Percentiles rank a stretch among this genome's conserved stretches.
These are phyloP conservation scores for Kodamaea plutei DNA, from an alignment of 1,139 yeast species.

Conservation along the genomic window DNA sequence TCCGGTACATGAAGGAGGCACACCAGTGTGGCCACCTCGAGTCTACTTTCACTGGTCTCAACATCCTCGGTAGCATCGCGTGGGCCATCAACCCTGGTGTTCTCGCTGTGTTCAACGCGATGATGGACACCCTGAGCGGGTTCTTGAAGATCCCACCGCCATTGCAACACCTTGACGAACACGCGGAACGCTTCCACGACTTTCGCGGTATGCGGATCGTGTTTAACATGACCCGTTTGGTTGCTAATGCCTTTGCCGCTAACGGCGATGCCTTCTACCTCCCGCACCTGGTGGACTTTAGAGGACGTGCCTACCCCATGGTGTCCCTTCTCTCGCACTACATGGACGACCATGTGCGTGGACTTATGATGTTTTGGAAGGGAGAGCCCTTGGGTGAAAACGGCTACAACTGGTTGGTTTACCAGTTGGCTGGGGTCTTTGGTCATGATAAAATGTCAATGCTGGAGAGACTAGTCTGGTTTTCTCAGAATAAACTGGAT, in stretches of 20 bases:
- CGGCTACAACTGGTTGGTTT: constrained; percentile 40
- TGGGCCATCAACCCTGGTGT: constrained; percentile 37
- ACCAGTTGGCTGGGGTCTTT: constrained; percentile 37
- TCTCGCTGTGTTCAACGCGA: constrained; percentile 20
- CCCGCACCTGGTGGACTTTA: constrained; percentile 39
- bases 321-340: constrained; percentile 36
- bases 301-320: constrained; percentile 43
- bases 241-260: constrained; percentile 25
- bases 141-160: constrained; percentile 29
- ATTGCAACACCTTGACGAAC: constrained; percentile 4
- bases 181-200: constrained; percentile 12
- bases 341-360: constrained; percentile 33
- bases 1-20: constrained; percentile 23
- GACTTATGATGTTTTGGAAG: constrained; percentile 38
- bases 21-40: constrained; percentile 31
- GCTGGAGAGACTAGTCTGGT: constrained; percentile 25
- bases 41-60: constrained; percentile 28
- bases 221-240: constrained; percentile 18
- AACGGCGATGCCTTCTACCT: constrained; percentile 38
- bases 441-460: constrained; percentile 28
- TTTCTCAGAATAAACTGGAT: constrained; percentile 18
- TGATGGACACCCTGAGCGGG: constrained; percentile 21
- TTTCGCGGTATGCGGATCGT: constrained; percentile 19
- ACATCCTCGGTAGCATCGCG: constrained; percentile 26
- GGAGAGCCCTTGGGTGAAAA: constrained; percentile 30